Evolutionary conservation across 2,329 filamentous ascomycete species (phyloP), one percentile per base, ranked within the genome.

Genomic region (Chrysosporium queenslandicum): DNA sequence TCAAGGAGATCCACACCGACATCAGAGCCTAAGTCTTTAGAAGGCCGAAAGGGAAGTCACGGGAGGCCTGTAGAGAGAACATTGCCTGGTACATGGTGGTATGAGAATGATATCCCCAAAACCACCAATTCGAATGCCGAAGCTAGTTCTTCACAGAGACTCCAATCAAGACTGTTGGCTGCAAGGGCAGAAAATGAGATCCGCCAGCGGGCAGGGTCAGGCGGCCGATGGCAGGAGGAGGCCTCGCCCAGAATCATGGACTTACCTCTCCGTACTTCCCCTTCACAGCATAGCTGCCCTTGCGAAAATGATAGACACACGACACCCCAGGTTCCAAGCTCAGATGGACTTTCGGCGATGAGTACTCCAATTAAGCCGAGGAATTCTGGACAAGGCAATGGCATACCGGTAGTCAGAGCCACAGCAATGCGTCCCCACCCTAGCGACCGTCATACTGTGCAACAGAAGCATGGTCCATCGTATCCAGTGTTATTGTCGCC

Each of bases 71-170:
- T 60, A 21, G 42, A 45, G 37, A 53, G 56, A 49, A 50, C 46
- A 2, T 45, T 62, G 29, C 55, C 52, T 7, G 56, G 56, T 4
- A 21, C 46, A 16, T 58, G 57, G 57, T 57, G 57, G 40, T 56
- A 59, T 46, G 43, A 46, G 12, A 40, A 51, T 21, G 25, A 48
- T 16, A 45, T 3, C 12, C 30, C 27, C 12, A 54, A 30, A 27
- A 20, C 25, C 45, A 45, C 23, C 16, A 23, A n/a, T 45, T 46
- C 23, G 20, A 20, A 7, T 2, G 14, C 23, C 20, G 40, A 34
- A 41, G 18, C 18, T 21, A 54, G 53, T 20, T 53, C 59, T 12
- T 55, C 58, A 21, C 53, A 27, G 29, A 53, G 16, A 9, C 27
- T 57, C n/a, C 49, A 53, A 41, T 54, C 52, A 29, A 60, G 47